Evolutionary conservation across 192 early-diverging fungal species (phyloP).

Genomic region (Paraglomus brasilianum): DNA sequence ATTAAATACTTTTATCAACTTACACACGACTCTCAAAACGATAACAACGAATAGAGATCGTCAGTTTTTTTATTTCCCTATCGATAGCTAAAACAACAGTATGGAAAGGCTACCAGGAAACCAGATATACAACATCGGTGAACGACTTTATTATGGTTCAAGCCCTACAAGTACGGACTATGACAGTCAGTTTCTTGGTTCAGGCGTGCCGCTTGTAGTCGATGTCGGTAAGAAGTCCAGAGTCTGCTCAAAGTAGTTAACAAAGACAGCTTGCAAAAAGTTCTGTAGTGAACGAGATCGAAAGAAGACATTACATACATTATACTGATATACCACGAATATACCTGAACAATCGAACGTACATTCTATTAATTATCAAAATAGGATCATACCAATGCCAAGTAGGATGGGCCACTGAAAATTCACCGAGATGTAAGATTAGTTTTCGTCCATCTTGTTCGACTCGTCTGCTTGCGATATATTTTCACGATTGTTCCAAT

Average conservation of each 20-base stretch:
- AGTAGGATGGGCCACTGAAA: constrained; percentile 79
- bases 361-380: not conserved
- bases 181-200: constrained; percentile 31
- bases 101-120: no score
- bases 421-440: constrained; percentile 53
- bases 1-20: no score
- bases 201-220: constrained; percentile 40
- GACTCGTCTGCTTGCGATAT: not conserved
- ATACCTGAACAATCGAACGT: not conserved
- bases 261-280: not conserved
- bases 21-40: no score
- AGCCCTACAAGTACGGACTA: constrained; percentile 40
- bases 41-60: no score
- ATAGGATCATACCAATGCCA: constrained; percentile 72
- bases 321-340: not conserved
- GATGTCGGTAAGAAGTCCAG: constrained; percentile 39
- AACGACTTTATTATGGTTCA: constrained; percentile 30
- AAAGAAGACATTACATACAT: not conserved
- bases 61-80: no score
- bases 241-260: not conserved
- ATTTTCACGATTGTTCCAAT: not conserved
- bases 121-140: constrained; percentile 21
- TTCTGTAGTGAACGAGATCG: not conserved
- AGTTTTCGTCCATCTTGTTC: not conserved
- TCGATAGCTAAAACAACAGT: no score